phyloP scores from a whole-genome alignment of 345 rosid species.

The Gossypium rotundifolium region DNA sequence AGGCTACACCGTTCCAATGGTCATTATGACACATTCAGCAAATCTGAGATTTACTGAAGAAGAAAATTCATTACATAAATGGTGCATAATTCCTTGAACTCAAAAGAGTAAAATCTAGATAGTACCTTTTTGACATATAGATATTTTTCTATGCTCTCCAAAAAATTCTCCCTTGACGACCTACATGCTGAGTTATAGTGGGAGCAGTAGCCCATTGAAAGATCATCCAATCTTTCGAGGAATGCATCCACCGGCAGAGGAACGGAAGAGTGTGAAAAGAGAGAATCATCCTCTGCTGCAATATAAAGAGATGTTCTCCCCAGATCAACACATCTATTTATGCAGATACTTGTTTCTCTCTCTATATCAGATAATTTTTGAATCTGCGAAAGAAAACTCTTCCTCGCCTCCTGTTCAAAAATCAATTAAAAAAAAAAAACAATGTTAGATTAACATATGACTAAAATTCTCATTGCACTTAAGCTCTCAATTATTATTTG shows the following conservation, averaged over 20 bases:
- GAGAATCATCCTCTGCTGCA: conserved; percentile 69
- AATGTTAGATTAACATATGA: not conserved
- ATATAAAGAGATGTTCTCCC: conserved; percentile 48
- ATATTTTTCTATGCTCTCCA: conserved; percentile 45
- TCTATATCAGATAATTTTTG: conserved; percentile 37
- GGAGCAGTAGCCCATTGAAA: conserved; percentile 55
- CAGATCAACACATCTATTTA: conserved; percentile 52
- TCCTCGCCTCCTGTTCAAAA: conserved; percentile 38
- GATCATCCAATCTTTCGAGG: conserved; percentile 44
- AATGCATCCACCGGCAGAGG: conserved; percentile 59
- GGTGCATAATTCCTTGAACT: not conserved
- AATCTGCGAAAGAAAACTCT: conserved; percentile 34
- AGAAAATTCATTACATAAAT: not conserved
- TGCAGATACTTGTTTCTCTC: conserved; percentile 53
- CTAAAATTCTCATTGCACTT: too few species aligned
- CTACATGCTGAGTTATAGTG: conserved; percentile 24
- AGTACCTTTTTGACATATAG: conserved; percentile 46
- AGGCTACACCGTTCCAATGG: not conserved
- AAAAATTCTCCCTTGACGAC: conserved; percentile 38
- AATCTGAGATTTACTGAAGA: not conserved
- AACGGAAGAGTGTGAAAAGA: conserved; percentile 55
- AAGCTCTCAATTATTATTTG: not conserved
- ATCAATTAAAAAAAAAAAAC: not conserved
- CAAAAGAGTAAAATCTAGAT: not conserved
- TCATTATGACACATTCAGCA: not conserved